These are phyloP conservation scores for Schrenkiella parvula DNA, from an alignment of 345 rosid genomes.

Conservation along the genomic window DNA sequence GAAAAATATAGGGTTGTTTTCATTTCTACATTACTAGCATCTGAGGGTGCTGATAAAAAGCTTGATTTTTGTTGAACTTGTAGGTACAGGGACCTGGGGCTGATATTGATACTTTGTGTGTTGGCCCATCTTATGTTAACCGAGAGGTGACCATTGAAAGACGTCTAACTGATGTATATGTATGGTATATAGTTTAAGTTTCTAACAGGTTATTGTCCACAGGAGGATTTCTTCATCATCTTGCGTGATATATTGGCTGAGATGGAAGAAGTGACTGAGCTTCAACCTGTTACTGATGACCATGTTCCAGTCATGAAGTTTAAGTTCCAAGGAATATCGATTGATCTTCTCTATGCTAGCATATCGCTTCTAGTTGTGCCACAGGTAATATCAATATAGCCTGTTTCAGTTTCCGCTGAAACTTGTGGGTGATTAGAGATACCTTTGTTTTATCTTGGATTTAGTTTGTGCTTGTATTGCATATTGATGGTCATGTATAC, in stretches of 20 bases:
- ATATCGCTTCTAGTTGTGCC: constrained; percentile 72
- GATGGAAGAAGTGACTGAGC: constrained; percentile 78
- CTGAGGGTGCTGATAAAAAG: neutral
- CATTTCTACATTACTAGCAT: neutral
- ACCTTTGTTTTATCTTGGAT: neutral
- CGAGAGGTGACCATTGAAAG: constrained; percentile 50
- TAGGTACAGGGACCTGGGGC: constrained; percentile 91
- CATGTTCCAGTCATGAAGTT: constrained; percentile 96
- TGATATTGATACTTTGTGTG: constrained; percentile 85
- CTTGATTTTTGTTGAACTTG: neutral
- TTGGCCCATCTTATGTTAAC: constrained; percentile 88
- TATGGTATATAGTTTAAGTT: constrained; percentile 16
- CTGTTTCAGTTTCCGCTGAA: neutral
- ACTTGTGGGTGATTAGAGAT: neutral
- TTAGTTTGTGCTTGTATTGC: neutral
- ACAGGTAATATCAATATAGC: constrained; percentile 46
- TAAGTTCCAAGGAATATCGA: constrained; percentile 77
- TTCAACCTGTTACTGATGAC: constrained; percentile 92
- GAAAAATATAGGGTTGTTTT: neutral
- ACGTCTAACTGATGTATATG: constrained; percentile 3
- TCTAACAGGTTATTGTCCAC: constrained; percentile 19
- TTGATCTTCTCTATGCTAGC: constrained; percentile 94
- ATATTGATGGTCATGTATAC: neutral
- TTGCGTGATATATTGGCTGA: constrained; percentile 61
- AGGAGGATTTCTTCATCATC: constrained; percentile 79